phyloP scores from a whole-genome alignment of 495 filamentous ascomycete species.

The Talaromyces trachyspermus region DNA sequence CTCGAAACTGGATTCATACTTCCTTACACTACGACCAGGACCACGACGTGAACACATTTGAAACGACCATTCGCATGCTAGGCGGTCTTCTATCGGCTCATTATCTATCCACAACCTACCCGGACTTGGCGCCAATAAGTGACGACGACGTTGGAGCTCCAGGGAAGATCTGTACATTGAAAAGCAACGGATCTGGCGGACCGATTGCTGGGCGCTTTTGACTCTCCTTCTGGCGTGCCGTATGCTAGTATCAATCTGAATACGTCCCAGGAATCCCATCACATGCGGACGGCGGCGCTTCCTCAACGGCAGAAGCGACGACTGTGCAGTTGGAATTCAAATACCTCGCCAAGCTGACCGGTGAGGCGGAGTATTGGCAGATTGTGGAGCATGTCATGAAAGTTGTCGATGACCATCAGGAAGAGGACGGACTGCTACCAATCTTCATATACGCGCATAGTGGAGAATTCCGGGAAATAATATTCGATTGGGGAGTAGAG shows the following conservation, averaged over 20 bases:
- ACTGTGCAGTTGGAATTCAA: conserved; percentile 95
- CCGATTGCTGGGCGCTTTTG: conserved; percentile 77
- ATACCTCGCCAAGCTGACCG: conserved; percentile 90
- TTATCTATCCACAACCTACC: conserved; percentile 73
- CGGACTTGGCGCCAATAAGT: conserved; percentile 54
- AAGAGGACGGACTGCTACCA: conserved; percentile 76
- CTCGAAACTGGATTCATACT: conserved; percentile 84
- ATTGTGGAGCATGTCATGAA: conserved; percentile 86
- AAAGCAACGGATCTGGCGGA: conserved; percentile 92
- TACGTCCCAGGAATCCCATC: conserved; percentile 63
- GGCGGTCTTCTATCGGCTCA: conserved; percentile 92
- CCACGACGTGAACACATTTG: conserved; percentile 95
- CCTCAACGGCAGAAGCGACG: conserved; percentile 87
- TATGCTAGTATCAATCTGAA: conserved; percentile 86
- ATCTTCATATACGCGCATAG: conserved; percentile 79
- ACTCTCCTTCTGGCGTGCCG: conserved; percentile 77
- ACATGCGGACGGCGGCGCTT: conserved; percentile 80
- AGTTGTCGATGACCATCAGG: conserved; percentile 71
- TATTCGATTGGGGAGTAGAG: conserved; percentile 85
- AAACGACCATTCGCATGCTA: conserved; percentile 97
- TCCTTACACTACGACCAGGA: conserved; percentile 79
- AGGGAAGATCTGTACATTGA: conserved; percentile 90
- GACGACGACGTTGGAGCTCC: conserved; percentile 60
- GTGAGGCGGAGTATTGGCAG: conserved; percentile 85
- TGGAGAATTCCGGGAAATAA: conserved; percentile 76